Evolutionary conservation across 345 rosid species (phyloP), one percentile per base, ranked within the genome.

Genomic region (Cardiospermum halicacabum): DNA sequence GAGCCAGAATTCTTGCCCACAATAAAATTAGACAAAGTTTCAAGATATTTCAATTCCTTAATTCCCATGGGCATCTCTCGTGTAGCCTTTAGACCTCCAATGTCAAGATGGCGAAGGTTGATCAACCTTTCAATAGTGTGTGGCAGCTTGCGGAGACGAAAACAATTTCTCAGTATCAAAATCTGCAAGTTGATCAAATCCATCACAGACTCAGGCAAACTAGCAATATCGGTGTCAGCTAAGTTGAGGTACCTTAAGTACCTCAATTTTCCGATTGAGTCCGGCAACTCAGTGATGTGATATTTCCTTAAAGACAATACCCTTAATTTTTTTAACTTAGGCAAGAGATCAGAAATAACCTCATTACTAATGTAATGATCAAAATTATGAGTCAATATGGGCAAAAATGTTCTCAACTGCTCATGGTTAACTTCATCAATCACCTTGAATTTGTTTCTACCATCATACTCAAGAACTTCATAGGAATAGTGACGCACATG

Each of bases 231-330:
- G 6, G 39, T 34, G 10, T 34, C 39, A 11, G 39, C 39, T 34
- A 34, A 34, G 39, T 34, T 34, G 7, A 34, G 39, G 10, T 34
- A 34, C 39, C 39, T 34, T 34, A 34, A 34, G 10, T 48, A 48
- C 26, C 39, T 67, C 50, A 67, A 48, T 18, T 67, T 37, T 34
- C 51, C 50, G 9, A 67, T 27, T 8, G 71, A 67, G 6, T 58
- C 57, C 5, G 63, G 70, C 25, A 67, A 1, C 5, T 42, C 2
- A 11, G 19, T 42, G 48, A 42, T 15, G 19, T 4, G 16, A 7
- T 42, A 42, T 42, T 42, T 42, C 16, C 7, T 16, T 9, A 42
- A 42, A 42, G 48, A 42, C 11, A 42, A 19, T 19, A 42, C 48
- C 42, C 69, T 24, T 36, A 65, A 65, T 27, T 7, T 3, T 11